Conservation (phyloP, 495 filamentous ascomycete genomes). For the Cryomyces minteri region DNA sequence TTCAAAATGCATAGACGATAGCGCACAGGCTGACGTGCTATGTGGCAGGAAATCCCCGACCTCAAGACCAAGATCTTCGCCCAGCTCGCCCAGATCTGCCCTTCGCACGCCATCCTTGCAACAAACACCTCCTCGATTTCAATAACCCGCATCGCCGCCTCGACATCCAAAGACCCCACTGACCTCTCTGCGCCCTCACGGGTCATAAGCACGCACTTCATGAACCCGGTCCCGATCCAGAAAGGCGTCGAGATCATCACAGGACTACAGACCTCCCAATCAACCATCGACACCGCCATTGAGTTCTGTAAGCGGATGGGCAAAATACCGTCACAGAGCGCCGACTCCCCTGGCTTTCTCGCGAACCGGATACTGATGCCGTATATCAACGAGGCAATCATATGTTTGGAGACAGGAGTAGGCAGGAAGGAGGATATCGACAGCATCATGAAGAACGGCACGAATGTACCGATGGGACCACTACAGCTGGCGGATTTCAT, state of each 20-base stretch:
- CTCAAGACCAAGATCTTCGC: slow-evolving; percentile 80
- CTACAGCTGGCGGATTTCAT: slow-evolving; percentile 93
- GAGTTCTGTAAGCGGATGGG: slow-evolving; percentile 81
- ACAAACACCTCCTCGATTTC: slow-evolving; percentile 97
- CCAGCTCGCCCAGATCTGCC: slow-evolving; percentile 63
- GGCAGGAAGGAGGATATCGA: slow-evolving; percentile 82
- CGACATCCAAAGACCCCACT: slow-evolving; percentile 47
- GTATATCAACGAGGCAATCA: slow-evolving; percentile 97
- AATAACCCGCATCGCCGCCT: slow-evolving; percentile 87
- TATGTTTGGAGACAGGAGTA: slow-evolving; percentile 87
- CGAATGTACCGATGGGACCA: slow-evolving; percentile 96
- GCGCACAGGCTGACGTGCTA: too few relatives aligned
- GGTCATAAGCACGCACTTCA: slow-evolving; percentile 94
- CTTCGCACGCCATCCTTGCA: slow-evolving; percentile 77
- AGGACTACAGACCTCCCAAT: slow-evolving; percentile 72
- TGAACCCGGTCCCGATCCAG: slow-evolving; percentile 96
- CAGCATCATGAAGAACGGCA: slow-evolving; percentile 97
- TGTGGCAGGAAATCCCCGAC: slow-evolving; percentile 47
- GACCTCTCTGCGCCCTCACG: slow-evolving; percentile 69
- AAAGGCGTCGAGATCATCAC: slow-evolving; percentile 96
- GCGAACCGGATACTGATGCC: slow-evolving; percentile 97
- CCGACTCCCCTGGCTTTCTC: slow-evolving; percentile 84
- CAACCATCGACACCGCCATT: slow-evolving; percentile 68
- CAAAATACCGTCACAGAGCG: slow-evolving; percentile 73
- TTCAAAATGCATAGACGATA: neutral